A percentile compares a stretch with the other conserved stretches of the same genome.
phyloP scores from a whole-genome alignment of 1,284 basidiomycete species.

The Cryptococcus depauperatus region DNA sequence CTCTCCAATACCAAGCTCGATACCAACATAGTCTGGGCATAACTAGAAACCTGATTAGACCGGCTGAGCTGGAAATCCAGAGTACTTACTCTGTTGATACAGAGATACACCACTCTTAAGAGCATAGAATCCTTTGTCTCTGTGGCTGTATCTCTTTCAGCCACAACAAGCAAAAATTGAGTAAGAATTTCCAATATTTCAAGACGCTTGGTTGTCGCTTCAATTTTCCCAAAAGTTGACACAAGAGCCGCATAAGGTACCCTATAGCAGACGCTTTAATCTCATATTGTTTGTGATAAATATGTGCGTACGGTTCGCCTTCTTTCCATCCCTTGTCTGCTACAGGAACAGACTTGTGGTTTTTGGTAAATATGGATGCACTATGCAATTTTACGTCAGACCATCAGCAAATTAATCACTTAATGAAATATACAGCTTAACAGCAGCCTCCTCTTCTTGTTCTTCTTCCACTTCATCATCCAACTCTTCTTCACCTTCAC shows the following conservation, averaged over 20 bases:
- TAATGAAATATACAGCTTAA: slow-evolving; percentile 53
- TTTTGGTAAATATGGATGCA: slow-evolving; percentile 50
- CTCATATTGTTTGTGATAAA: background rate
- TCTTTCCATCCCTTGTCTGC: slow-evolving; percentile 77
- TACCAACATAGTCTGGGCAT: slow-evolving; percentile 89
- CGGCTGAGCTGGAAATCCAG: background rate
- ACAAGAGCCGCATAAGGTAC: slow-evolving; percentile 91
- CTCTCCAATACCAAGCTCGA: slow-evolving; percentile 96
- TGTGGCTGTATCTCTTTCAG: slow-evolving; percentile 51
- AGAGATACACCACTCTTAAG: slow-evolving; percentile 85
- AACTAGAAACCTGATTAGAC: slow-evolving; percentile 50
- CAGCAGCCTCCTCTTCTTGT: slow-evolving; percentile 53
- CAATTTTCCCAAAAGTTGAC: slow-evolving; percentile 80
- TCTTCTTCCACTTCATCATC: slow-evolving; percentile 46
- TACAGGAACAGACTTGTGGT: slow-evolving; percentile 60
- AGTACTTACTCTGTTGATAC: slow-evolving; percentile 78
- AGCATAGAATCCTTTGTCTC: slow-evolving; percentile 55
- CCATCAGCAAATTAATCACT: background rate
- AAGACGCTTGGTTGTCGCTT: slow-evolving; percentile 89
- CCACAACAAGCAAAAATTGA: slow-evolving; percentile 79
- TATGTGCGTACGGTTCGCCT: slow-evolving; percentile 63
- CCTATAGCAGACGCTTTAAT: slow-evolving; percentile 49
- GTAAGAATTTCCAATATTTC: slow-evolving; percentile 88
- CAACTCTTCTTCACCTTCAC: slow-evolving; percentile 42
- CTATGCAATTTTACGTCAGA: slow-evolving; percentile 49